Conservation (phyloP, 2,329 filamentous ascomycete genomes). For the Aureobasidium leucospermi region DNA sequence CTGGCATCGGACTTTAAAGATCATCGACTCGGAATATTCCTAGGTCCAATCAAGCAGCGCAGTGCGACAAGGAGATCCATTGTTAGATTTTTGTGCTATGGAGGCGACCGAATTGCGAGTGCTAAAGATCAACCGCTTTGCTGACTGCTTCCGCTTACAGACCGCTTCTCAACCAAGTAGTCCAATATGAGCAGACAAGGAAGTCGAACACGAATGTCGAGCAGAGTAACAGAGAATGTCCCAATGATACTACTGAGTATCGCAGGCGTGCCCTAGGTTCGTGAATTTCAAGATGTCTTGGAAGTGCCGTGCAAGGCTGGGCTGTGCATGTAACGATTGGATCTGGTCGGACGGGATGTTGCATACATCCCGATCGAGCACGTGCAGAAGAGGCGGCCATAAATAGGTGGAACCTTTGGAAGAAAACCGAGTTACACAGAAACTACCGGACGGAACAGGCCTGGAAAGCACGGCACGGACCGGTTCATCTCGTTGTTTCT, state of each 20-base stretch:
- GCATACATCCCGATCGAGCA: slow-evolving; percentile 1
- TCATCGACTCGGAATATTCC: not conserved
- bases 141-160: not conserved
- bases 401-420: not conserved
- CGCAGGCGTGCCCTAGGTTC: not conserved
- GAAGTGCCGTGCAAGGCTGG: not conserved
- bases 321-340: not conserved
- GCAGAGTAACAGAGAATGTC: not conserved
- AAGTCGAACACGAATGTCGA: not conserved
- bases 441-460: not conserved
- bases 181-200: not conserved
- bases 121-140: not conserved
- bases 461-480: not conserved
- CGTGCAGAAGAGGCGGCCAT: not conserved
- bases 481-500: not conserved
- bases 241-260: not conserved
- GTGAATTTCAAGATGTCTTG: not conserved
- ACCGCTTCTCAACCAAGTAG: not conserved
- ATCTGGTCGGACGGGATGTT: slow-evolving; percentile 1
- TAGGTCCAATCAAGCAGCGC: not conserved
- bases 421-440: not conserved
- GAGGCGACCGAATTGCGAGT: not conserved
- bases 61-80: not conserved
- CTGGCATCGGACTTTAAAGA: not conserved
- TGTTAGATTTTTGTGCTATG: not conserved